These are phyloP conservation scores for Phoma sp. DNA, from an alignment of 2,329 filamentous ascomycete genomes.

Conservation along the genomic window DNA sequence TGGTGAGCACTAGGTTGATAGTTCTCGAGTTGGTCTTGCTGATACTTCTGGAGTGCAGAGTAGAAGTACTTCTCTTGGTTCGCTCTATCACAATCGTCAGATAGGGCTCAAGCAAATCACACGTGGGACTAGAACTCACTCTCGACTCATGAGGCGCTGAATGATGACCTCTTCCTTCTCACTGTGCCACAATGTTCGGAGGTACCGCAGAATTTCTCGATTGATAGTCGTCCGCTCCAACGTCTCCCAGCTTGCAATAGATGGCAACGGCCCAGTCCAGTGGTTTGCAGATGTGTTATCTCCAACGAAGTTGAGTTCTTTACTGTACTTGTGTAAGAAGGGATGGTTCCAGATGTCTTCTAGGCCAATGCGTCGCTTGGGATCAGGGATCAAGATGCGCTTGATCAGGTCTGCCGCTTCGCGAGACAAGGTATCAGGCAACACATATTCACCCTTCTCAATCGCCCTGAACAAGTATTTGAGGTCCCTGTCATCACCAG, in stretches of 20 bases:
- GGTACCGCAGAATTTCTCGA: slow-evolving; percentile 79
- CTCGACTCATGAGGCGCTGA: slow-evolving; percentile 65
- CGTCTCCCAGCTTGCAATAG: slow-evolving; percentile 68
- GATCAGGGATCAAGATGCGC: slow-evolving; percentile 80
- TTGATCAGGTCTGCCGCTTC: slow-evolving; percentile 81
- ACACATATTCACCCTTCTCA: slow-evolving; percentile 57
- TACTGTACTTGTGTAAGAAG: slow-evolving; percentile 81
- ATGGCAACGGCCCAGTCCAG: slow-evolving; percentile 62
- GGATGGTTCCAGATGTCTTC: slow-evolving; percentile 86
- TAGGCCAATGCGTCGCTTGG: slow-evolving; percentile 79
- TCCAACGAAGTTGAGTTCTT: slow-evolving; percentile 71
- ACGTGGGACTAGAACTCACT: slow-evolving; percentile 40
- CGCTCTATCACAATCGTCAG: slow-evolving; percentile 58
- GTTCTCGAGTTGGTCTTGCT: slow-evolving; percentile 84
- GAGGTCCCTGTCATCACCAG: slow-evolving; percentile 60
- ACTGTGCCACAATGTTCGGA: slow-evolving; percentile 91
- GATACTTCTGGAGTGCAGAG: slow-evolving; percentile 80
- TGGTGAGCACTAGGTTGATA: slow-evolving; percentile 73
- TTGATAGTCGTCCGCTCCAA: slow-evolving; percentile 75
- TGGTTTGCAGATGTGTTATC: slow-evolving; percentile 59
- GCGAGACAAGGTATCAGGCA: slow-evolving; percentile 61
- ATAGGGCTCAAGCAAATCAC: not conserved
- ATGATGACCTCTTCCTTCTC: slow-evolving; percentile 76
- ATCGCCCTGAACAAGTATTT: slow-evolving; percentile 68
- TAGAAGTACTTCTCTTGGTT: slow-evolving; percentile 97